Conservation (phyloP, 768 basidiomycete species). For the Phanerodontia chrysosporium region DNA sequence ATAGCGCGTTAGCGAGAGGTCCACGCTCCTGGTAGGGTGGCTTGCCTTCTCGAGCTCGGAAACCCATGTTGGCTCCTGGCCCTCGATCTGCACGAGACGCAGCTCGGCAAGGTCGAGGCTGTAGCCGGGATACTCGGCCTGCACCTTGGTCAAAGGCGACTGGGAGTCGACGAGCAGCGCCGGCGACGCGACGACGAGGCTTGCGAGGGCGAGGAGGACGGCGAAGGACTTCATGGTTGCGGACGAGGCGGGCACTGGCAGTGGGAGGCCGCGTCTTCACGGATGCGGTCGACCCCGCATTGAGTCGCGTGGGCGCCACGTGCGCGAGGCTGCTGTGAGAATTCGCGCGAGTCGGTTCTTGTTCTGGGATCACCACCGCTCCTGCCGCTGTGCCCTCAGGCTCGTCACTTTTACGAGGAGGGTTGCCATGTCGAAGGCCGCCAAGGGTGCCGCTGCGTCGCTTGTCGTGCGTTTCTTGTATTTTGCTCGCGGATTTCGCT, state of each 20-base stretch:
- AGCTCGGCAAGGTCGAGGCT: slow-evolving; percentile 66
- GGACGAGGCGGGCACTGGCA: background rate
- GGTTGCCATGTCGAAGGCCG: slow-evolving; percentile 58
- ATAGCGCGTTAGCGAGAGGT: slow-evolving; percentile 3
- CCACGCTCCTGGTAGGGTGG: background rate
- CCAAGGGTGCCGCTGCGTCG: slow-evolving; percentile 55
- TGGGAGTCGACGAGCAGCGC: slow-evolving; percentile 30
- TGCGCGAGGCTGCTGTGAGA: background rate
- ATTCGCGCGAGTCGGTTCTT: background rate
- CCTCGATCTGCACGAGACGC: slow-evolving; percentile 75
- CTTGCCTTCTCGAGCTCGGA: slow-evolving; percentile 85
- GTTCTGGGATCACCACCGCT: slow-evolving; percentile 2
- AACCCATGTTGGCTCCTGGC: slow-evolving; percentile 69
- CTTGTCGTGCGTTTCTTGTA: slow-evolving; percentile 57
- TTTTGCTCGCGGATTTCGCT: background rate
- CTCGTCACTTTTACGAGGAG: background rate
- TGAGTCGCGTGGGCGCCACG: background rate
- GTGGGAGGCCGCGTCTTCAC: slow-evolving; percentile 5
- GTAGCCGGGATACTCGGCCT: slow-evolving; percentile 48
- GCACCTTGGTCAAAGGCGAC: slow-evolving; percentile 30
- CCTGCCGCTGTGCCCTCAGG: background rate
- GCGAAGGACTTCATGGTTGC: slow-evolving; percentile 45
- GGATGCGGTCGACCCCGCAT: slow-evolving; percentile 4
- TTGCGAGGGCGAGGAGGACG: slow-evolving; percentile 41
- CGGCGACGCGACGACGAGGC: slow-evolving; percentile 38